phyloP scores from a whole-genome alignment of 371 early-diverging fungal genomes.

The Mortierella sp. region DNA sequence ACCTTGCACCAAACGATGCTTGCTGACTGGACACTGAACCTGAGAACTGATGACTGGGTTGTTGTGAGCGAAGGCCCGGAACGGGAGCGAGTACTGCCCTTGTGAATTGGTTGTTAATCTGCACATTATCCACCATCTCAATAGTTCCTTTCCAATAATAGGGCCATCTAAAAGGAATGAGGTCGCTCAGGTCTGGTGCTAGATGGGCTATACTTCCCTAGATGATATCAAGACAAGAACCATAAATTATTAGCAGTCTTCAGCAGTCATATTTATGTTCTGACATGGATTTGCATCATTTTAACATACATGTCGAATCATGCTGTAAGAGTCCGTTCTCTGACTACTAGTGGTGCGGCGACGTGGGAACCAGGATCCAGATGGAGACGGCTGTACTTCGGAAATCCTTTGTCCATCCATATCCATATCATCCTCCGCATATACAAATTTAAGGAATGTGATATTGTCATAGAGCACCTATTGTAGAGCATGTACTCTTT shows the following conservation, averaged over 20 bases:
- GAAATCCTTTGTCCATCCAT: slow-evolving; percentile 56
- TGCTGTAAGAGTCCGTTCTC: slow-evolving; percentile 55
- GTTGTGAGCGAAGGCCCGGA: slow-evolving; percentile 54
- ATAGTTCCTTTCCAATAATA: slow-evolving; percentile 61
- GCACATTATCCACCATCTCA: slow-evolving; percentile 56
- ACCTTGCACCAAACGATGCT: slow-evolving; percentile 11
- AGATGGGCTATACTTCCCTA: slow-evolving; percentile 53
- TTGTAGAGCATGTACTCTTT: background rate
- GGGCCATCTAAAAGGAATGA: slow-evolving; percentile 57
- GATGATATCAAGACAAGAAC: background rate
- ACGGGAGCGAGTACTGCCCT: slow-evolving; percentile 55
- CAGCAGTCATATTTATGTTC: background rate
- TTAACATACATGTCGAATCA: slow-evolving; percentile 57
- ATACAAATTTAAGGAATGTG: slow-evolving; percentile 66
- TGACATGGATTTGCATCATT: background rate
- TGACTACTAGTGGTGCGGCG: slow-evolving; percentile 41
- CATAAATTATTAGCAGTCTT: background rate
- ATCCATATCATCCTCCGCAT: slow-evolving; percentile 67
- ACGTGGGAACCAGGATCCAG: slow-evolving; percentile 41
- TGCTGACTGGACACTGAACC: background rate
- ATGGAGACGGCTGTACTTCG: slow-evolving; percentile 41
- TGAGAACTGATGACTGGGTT: slow-evolving; percentile 6
- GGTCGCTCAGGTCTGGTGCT: slow-evolving; percentile 50
- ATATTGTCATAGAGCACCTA: slow-evolving; percentile 88
- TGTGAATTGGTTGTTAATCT: slow-evolving; percentile 56